A percentile compares a stretch with the other conserved stretches of the same genome.
These are phyloP conservation scores for Nigrospora osmanthi DNA, from an alignment of 2,329 filamentous ascomycete species.

Conservation along the genomic window DNA sequence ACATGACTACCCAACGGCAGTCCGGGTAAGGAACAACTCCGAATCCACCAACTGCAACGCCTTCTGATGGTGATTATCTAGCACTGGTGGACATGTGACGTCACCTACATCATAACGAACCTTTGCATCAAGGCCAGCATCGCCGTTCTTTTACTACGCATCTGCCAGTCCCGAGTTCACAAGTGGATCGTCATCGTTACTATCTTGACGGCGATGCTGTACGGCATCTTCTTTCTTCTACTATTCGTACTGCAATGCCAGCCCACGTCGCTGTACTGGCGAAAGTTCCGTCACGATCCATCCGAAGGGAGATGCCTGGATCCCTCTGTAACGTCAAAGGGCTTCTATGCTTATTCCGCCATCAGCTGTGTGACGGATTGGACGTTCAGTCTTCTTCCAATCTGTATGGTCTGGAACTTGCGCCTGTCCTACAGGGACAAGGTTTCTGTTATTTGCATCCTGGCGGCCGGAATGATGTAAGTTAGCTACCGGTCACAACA, in stretches of 20 bases:
- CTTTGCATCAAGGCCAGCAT: slow-evolving; percentile 29
- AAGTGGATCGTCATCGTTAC: slow-evolving; percentile 12
- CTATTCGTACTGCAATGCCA: slow-evolving; percentile 30
- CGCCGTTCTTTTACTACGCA: slow-evolving; percentile 27
- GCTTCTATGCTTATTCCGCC: slow-evolving; percentile 28
- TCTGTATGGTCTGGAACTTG: slow-evolving; percentile 30
- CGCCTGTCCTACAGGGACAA: slow-evolving; percentile 29
- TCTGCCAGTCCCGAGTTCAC: slow-evolving; percentile 19
- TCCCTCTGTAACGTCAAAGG: slow-evolving; percentile 14
- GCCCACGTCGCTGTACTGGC: slow-evolving; percentile 30
- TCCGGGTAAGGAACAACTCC: slow-evolving; percentile 14
- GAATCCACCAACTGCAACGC: background rate
- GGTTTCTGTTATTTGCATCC: slow-evolving; percentile 22
- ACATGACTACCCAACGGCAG: slow-evolving; percentile 13
- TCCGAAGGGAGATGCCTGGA: slow-evolving; percentile 21
- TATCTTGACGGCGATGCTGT: slow-evolving; percentile 3
- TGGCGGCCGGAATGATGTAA: slow-evolving; percentile 27
- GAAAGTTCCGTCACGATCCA: slow-evolving; percentile 14
- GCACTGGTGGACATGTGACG: slow-evolving; percentile 31
- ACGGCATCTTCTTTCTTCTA: slow-evolving; percentile 27
- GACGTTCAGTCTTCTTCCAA: slow-evolving; percentile 28
- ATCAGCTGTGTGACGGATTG: slow-evolving; percentile 30
- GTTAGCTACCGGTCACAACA: slow-evolving; percentile 3
- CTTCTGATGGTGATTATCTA: slow-evolving; percentile 1
- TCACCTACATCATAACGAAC: slow-evolving; percentile 27